Conservation (phyloP, 2,329 filamentous ascomycete species). For the Corynespora cassiicola region DNA sequence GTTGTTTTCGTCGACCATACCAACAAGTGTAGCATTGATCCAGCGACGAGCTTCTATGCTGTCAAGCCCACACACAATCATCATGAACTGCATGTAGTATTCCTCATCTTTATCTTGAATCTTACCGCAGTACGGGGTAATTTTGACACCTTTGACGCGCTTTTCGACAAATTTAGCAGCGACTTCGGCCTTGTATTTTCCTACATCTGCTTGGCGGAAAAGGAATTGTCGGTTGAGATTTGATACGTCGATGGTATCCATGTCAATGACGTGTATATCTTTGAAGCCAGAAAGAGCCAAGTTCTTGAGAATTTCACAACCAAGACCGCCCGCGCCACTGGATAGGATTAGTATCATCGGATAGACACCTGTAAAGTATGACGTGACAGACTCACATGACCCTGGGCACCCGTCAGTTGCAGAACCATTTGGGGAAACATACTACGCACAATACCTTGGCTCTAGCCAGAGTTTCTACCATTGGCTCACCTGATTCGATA, state of each 20-base stretch:
- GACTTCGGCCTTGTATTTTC: slow-evolving; percentile 91
- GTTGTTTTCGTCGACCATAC: slow-evolving; percentile 84
- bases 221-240: slow-evolving; percentile 98
- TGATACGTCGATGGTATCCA: slow-evolving; percentile 99
- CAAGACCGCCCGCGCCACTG: slow-evolving; percentile 90
- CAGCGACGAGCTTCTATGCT: slow-evolving; percentile 97
- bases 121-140: slow-evolving; percentile 90
- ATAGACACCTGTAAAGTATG: background rate
- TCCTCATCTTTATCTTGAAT: slow-evolving; percentile 97
- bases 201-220: slow-evolving; percentile 90
- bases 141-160: slow-evolving; percentile 87
- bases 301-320: slow-evolving; percentile 97
- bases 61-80: slow-evolving; percentile 93
- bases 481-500: slow-evolving; percentile 61
- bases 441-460: slow-evolving; percentile 69
- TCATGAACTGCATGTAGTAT: slow-evolving; percentile 96
- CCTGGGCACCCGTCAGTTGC: too few relatives aligned
- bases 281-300: slow-evolving; percentile 94
- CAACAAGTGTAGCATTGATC: slow-evolving; percentile 94
- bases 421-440: background rate
- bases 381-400: slow-evolving; percentile 47
- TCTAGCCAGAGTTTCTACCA: slow-evolving; percentile 38
- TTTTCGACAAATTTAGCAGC: slow-evolving; percentile 90
- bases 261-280: slow-evolving; percentile 98
- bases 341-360: slow-evolving; percentile 41